Percentiles rank a stretch among this genome's conserved stretches.
Conservation (phyloP, 2,329 filamentous ascomycete species). For the Ampelomyces quisqualis region DNA sequence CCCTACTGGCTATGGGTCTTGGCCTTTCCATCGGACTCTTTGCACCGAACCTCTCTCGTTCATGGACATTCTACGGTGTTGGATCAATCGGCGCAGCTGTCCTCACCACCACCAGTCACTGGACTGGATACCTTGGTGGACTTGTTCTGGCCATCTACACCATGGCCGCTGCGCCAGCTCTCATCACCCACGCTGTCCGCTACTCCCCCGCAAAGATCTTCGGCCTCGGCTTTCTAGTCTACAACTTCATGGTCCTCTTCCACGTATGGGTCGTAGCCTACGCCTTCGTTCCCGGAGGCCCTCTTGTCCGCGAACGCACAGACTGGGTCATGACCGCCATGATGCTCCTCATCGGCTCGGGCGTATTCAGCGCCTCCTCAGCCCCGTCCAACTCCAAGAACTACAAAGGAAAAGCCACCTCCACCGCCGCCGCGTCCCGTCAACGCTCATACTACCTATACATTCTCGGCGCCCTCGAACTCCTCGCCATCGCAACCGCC, state of each 20-base stretch:
- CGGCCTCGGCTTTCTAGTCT: conserved; percentile 83
- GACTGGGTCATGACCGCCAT: conserved; percentile 91
- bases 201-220: conserved; percentile 79
- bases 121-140: conserved; percentile 86
- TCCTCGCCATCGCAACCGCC: conserved; percentile 76
- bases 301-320: conserved; percentile 87
- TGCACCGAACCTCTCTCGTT: conserved; percentile 67
- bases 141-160: conserved; percentile 75
- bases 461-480: conserved; percentile 71
- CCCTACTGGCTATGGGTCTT: conserved; percentile 80
- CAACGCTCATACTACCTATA: conserved; percentile 69
- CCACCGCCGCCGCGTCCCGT: conserved; percentile 52
- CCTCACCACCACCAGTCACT: conserved; percentile 75
- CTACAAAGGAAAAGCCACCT: conserved; percentile 49
- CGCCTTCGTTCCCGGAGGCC: conserved; percentile 93
- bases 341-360: conserved; percentile 81
- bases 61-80: conserved; percentile 76
- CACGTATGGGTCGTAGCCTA: conserved; percentile 99
- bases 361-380: conserved; percentile 70
- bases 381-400: conserved; percentile 48
- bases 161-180: conserved; percentile 72
- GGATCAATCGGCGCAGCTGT: conserved; percentile 78
- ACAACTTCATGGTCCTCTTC: conserved; percentile 94
- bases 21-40: conserved; percentile 77
- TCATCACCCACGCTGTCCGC: conserved; percentile 74